Base-by-base conservation (phyloP, 202 grass and related monocot species). In the Brachypodium distachyon region DNA sequence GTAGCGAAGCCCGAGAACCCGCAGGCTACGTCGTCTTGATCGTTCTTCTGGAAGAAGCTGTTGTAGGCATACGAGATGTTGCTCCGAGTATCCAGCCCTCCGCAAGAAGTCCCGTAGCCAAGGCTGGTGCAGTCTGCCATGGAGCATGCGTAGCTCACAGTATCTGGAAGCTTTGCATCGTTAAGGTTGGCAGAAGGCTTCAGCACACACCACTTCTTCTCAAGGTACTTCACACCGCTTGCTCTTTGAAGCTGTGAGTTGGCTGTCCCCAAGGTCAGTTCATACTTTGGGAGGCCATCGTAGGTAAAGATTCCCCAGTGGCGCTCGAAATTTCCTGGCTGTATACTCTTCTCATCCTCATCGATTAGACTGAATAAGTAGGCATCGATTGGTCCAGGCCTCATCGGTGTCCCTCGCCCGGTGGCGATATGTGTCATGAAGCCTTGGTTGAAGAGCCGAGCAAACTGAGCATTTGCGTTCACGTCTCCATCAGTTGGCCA, bases 331-430 rank as follows among this genome's bases (percentile, higher is more conserved):
- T 99, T 95, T 38, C 96, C 96, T 27, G 96, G 96, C 47, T 90
- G 91, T 64, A 99, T 96, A 77, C 96, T 99, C 87, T 99, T 99
- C 22, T 85, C 77, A n/a, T 99, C 96, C 81, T 99, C 96, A 23
- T 99, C 96, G 0, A 99, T 99, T 9, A 99, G 82, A 73, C 96
- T 99, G 82, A 99, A 99, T 11, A 99, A 41, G 83, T 99, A 99
- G 0, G 85, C 89, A 55, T 99, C 89, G 7, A 99, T 82, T 21
- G 84, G 71, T 14, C 85, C 96, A 4, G 89, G 85, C 49, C 96
- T 74, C 96, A 93, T 85, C 0, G 96, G 96, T 0, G 96, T 99
- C 23, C 96, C 96, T 31, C 47, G 62, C 18, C 96, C 92, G 0
- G 83, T 72, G 38, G 83, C 64, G 13, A 96, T 90, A 48, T 90